Evolutionary conservation across 768 basidiomycete species (phyloP).

Genomic region (Russula foetens): DNA sequence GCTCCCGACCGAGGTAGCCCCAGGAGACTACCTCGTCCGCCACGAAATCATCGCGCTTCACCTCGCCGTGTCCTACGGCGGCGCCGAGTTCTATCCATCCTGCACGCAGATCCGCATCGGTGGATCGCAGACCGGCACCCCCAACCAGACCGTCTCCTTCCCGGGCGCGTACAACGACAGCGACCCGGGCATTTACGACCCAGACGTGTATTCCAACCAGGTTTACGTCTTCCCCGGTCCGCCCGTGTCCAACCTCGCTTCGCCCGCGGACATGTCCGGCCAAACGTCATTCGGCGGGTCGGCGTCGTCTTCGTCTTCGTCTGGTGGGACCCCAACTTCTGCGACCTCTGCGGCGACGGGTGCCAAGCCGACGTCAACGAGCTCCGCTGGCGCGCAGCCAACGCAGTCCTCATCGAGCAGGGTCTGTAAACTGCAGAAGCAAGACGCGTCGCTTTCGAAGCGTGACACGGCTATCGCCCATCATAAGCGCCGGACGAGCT

Average conservation of each 20-base stretch:
- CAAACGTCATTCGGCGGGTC: neutral
- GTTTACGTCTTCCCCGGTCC: constrained; percentile 14
- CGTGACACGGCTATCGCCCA: neutral
- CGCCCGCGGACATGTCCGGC: neutral
- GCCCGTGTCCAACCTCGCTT: constrained; percentile 18
- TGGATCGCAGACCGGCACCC: constrained; percentile 45
- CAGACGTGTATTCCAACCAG: constrained; percentile 25
- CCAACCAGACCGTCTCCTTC: constrained; percentile 51
- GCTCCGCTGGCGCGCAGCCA: neutral
- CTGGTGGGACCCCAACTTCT: neutral
- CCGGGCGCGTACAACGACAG: constrained; percentile 67
- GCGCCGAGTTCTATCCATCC: constrained; percentile 76
- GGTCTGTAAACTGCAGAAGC: constrained; percentile 9
- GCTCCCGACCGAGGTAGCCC: constrained; percentile 38
- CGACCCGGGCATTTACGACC: constrained; percentile 64
- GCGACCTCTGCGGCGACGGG: too few relatives aligned
- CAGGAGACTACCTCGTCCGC: constrained; percentile 69
- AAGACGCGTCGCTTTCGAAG: neutral
- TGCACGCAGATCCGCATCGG: constrained; percentile 50
- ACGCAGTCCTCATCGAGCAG: neutral
- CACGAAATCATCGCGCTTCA: constrained; percentile 79
- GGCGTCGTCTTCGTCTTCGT: neutral
- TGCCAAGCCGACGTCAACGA: neutral
- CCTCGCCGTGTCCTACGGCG: constrained; percentile 43
- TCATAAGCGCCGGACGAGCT: constrained; percentile 5